Percentiles rank a stretch among this genome's conserved stretches.
Evolutionary conservation across 768 basidiomycete genomes (phyloP).

Genomic region (Serendipita vermifera): DNA sequence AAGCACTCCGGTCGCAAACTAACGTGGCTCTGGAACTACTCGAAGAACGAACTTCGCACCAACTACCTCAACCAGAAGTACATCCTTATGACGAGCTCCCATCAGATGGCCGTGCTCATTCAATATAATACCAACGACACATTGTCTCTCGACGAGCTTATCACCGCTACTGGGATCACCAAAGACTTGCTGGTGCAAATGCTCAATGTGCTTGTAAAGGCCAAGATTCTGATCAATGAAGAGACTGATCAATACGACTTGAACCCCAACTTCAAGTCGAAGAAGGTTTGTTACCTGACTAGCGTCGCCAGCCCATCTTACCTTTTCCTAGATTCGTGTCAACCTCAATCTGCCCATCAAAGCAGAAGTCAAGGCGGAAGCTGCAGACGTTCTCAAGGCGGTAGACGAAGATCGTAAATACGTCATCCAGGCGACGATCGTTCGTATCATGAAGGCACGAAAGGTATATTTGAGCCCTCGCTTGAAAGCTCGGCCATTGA

Average conservation of each 20-base stretch:
- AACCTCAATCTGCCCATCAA: conserved; percentile 59
- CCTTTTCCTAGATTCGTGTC: conserved; percentile 19
- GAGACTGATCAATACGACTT: conserved; percentile 84
- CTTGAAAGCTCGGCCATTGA: neutral
- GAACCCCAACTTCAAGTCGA: conserved; percentile 45
- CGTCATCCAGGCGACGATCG: conserved; percentile 15
- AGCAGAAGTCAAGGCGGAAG: conserved; percentile 86
- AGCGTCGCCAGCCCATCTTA: neutral
- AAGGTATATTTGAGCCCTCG: conserved; percentile 29
- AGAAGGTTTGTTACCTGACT: conserved; percentile 18
- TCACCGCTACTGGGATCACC: conserved; percentile 62
- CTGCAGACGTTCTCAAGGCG: conserved; percentile 77
- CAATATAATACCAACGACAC: conserved; percentile 91
- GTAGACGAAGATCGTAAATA: conserved; percentile 97
- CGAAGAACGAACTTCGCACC: conserved; percentile 89
- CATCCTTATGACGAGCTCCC: conserved; percentile 88
- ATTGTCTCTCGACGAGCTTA: conserved; percentile 66
- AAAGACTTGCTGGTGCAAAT: conserved; percentile 58
- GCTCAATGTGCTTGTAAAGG: conserved; percentile 58
- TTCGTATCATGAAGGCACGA: conserved; percentile 86
- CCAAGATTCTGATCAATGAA: conserved; percentile 79
- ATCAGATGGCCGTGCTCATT: conserved; percentile 87
- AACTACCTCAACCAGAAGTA: conserved; percentile 91
- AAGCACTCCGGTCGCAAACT: conserved; percentile 92
- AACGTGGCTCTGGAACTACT: conserved; percentile 98